Conservation (phyloP, 78 protist genomes). For the Speleostelium caveatum region DNA sequence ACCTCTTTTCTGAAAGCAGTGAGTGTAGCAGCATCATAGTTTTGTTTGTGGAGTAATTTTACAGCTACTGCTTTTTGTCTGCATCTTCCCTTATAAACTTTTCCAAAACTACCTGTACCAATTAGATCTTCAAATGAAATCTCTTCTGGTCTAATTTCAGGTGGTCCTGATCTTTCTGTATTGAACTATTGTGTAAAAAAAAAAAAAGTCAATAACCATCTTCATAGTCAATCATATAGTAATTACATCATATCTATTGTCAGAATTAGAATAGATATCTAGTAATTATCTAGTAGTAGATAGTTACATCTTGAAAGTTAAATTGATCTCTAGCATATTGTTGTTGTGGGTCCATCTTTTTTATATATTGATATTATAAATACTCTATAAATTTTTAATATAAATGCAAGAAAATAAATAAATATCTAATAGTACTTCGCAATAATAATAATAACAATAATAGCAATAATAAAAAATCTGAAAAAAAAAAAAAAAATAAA, state of each 20-base stretch:
- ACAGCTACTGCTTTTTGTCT: slow-evolving; percentile 86
- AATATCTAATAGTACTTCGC: too few species aligned
- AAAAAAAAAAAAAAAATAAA: too few species aligned
- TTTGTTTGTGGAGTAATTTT: slow-evolving; percentile 78
- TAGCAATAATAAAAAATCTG: too few species aligned
- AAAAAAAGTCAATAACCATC: too few species aligned
- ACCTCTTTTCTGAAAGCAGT: slow-evolving; percentile 82
- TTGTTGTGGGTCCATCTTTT: neutral
- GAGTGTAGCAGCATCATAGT: slow-evolving; percentile 77
- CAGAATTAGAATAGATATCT: too few species aligned
- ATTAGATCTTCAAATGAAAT: slow-evolving; percentile 75
- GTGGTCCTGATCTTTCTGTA: slow-evolving; percentile 82
- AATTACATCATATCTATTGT: too few species aligned
- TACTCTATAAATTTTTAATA: too few species aligned
- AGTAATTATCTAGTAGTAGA: too few species aligned
- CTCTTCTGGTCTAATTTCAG: slow-evolving; percentile 87
- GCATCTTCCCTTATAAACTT: slow-evolving; percentile 79
- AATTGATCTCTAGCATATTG: neutral
- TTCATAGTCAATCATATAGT: too few species aligned
- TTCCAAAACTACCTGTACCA: slow-evolving; percentile 85
- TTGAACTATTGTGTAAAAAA: slow-evolving; percentile 3
- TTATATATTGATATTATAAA: too few species aligned
- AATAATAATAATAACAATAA: too few species aligned
- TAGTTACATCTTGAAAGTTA: neutral
- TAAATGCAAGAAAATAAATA: too few species aligned